Evolutionary conservation across 1,284 basidiomycete genomes (phyloP), one percentile per base, ranked within the genome.

Genomic region (Omphalotus olearius): DNA sequence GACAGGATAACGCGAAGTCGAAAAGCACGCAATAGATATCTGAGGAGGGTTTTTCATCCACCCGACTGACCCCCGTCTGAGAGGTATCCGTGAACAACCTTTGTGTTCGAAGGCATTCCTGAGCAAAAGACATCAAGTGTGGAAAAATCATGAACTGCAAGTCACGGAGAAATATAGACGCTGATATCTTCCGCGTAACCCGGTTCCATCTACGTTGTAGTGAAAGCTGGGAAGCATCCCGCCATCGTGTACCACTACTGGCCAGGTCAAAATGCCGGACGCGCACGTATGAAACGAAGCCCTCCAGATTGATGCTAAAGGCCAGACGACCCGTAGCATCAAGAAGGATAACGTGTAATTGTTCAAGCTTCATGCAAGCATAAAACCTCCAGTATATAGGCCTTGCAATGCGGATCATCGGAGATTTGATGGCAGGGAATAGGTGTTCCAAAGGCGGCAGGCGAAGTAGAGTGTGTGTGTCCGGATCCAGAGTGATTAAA

Each of bases 81-180:
- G 30, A 13, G 9, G 30, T 13, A 33, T 30, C 50, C 28, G 53
- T 23, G 45, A 65, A 64, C 36, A 66, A 64, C 54, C 71, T 70
- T 37, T 69, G 71, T 16, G 81, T 72, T 17, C 79, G 80, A 16
- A 88, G 67, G 30, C 78, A 59, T 54, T 78, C 71, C 62, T 82
- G 83, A 5, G 78, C 73, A 58, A 89, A 85, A 35, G 72, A 66
- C 62, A 89, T 78, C 18, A 87, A 67, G 54, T 79, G 78, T 11
- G 87, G 85, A 30, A 72, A 77, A 6, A 87, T 68, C 11, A 65
- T 68, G 43, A 83, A 59, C n/a, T 70, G 68, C 23, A 80, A 55
- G 33, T 75, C 68, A 7, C 74, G 75, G 11, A 79, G 47, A 14
- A 68, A 63, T 17, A 82, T 36, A 10, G 69, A 66, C 6, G 74